A percentile compares a stretch with the other conserved stretches of the same genome.
Evolutionary conservation across 2,329 filamentous ascomycete genomes (phyloP).

Genomic region (Scopulariopsis brevicaulis): DNA sequence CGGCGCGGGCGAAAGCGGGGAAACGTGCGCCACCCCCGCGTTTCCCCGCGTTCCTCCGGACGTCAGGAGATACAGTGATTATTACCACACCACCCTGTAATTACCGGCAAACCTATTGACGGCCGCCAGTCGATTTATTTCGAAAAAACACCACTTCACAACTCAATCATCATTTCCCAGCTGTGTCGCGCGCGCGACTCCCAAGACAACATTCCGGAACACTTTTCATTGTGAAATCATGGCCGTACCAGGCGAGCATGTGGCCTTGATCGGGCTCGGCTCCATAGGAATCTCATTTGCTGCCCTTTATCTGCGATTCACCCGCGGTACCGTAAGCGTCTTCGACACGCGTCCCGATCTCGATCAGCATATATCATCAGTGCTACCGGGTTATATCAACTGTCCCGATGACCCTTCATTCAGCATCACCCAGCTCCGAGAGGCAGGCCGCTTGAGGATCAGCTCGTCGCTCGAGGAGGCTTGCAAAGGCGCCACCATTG

Average conservation of each 20-base stretch:
- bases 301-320: not conserved
- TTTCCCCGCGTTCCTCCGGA: not conserved
- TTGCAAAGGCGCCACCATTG: conserved; percentile 31
- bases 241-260: not conserved
- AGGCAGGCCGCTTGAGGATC: conserved; percentile 16
- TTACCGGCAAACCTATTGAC: not conserved
- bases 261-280: not conserved
- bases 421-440: not conserved
- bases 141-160: no score
- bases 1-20: not conserved
- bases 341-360: not conserved
- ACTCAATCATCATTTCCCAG: not conserved
- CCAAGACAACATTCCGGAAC: not conserved
- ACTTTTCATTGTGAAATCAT: not conserved
- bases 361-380: not conserved
- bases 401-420: not conserved
- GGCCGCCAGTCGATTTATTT: not conserved
- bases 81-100: no score
- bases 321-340: not conserved
- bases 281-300: not conserved
- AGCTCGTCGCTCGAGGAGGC: conserved; percentile 25
- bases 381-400: not conserved
- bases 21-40: not conserved
- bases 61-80: not conserved
- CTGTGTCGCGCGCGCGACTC: not conserved